Base-by-base conservation (phyloP, 2,329 filamentous ascomycete species). In the Exophiala xenobiotica region DNA sequence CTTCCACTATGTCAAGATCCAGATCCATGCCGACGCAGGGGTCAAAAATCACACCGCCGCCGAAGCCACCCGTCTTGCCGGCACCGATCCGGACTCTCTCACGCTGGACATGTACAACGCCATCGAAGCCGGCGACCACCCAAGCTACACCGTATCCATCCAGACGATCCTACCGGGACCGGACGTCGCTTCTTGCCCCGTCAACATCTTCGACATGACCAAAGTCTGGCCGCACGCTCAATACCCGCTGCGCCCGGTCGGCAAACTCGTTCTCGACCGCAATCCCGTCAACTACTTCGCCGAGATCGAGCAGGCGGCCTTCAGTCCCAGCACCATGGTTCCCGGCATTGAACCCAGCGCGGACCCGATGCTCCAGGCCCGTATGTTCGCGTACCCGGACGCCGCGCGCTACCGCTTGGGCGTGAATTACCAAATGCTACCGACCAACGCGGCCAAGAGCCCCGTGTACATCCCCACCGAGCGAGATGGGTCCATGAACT, bases 231-330 rank as follows among this genome's bases (percentile, higher is more conserved):
- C 83, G 2, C 80, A 86, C 53, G 71, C 67, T 14, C 76, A 84
- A 40, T 80, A 84, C 23, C 84, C 85, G 1, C 72, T 85, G 8
- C 74, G 80, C n/a, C 78, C 73, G 39, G 74, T 88, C 47, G 84
- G 83, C 42, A 77, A 78, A 53, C 68, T 88, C 51, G 85, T 79
- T 0, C 75, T 88, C 19, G 85, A 86, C 69, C 74, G 76, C 65
- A 87, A 87, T 64, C 73, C 77, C 1, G 68, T 78, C 46, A 87
- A 88, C 68, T 87, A 87, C 71, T 86, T 87, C 62, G 75, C 78
- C 41, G 85, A 89, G 63, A 54, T 57, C 27, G 84, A 88, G 65
- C 83, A 87, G 67, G 80, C 81, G 0, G 80, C 81, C 0, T 88
- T 87, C 62, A 81, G 80, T 0, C 85, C 85, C 0, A 79, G 79